A percentile compares a stretch with the other conserved stretches of the same genome.
phyloP scores from a whole-genome alignment of 331 rosid genomes.

The Pyrus hybrid region DNA sequence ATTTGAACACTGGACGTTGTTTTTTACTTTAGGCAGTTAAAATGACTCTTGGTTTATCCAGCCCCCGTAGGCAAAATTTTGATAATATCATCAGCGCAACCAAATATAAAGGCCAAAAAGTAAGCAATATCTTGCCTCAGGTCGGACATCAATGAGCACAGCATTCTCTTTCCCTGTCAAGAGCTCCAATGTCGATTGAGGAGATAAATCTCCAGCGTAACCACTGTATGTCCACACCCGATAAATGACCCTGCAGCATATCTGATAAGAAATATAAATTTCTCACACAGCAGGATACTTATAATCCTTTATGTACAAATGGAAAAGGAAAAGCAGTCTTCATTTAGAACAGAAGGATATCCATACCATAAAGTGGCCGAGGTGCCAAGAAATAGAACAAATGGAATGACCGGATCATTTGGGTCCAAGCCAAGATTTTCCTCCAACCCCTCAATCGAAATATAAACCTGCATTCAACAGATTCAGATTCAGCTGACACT shows the following conservation, averaged over 20 bases:
- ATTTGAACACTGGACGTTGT: background rate
- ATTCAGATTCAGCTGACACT: slow-evolving; percentile 6
- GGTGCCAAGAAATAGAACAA: slow-evolving; percentile 62
- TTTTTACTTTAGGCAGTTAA: background rate
- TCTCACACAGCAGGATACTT: slow-evolving; percentile 21
- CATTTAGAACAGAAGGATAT: slow-evolving; percentile 26
- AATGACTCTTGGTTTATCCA: slow-evolving; percentile 4
- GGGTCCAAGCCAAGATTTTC: slow-evolving; percentile 82
- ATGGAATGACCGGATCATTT: slow-evolving; percentile 75
- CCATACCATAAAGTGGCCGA: slow-evolving; percentile 78
- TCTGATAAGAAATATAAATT: slow-evolving; percentile 59
- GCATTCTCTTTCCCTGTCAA: slow-evolving; percentile 59
- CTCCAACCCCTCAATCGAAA: slow-evolving; percentile 61
- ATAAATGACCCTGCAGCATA: slow-evolving; percentile 79
- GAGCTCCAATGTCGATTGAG: slow-evolving; percentile 62
- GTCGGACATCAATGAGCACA: slow-evolving; percentile 73
- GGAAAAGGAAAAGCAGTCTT: slow-evolving; percentile 5
- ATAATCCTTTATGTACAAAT: background rate
- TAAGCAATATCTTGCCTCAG: slow-evolving; percentile 63
- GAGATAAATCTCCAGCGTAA: slow-evolving; percentile 82
- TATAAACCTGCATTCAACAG: slow-evolving; percentile 42
- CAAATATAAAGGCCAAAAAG: slow-evolving; percentile 27
- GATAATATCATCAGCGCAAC: slow-evolving; percentile 8
- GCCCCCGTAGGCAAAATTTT: slow-evolving; percentile 8
- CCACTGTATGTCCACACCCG: slow-evolving; percentile 74